Base-by-base conservation (phyloP, 2,329 filamentous ascomycete species). In the Aspergillus latus region DNA sequence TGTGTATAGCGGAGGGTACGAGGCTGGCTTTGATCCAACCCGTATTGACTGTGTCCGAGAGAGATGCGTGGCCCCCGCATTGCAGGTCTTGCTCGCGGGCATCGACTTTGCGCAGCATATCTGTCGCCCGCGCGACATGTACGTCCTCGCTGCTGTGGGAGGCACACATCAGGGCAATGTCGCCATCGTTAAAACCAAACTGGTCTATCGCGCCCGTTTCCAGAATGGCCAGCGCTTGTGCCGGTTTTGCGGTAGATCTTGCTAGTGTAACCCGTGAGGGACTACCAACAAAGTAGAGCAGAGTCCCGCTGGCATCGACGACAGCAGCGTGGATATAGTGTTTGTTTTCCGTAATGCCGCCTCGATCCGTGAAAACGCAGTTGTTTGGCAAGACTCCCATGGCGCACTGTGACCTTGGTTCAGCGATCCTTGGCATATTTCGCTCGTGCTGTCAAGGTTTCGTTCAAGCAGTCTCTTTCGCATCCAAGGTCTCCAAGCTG, bases 151-250 rank as follows among this genome's bases (percentile, higher is more conserved):
- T 74, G 58, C 61, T 80, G 57, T 81, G 77, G 0, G 78, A 81
- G 2, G 77, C 76, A 55, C 78, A 80, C 68, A 78, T 76, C 1
- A 81, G 63, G 0, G 77, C 79, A 1, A 81, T 58, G 34, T 81
- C 78, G 2, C 65, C 71, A 1, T 74, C 69, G 15, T 75, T 66
- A 26, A 80, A 73, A 1, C 62, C 62, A 49, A 67, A 76, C 7
- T 64, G 55, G 1, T 78, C 71, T 21, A 74, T 63, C 1, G 64
- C 72, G 0, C 75, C 76, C 0, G 75, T 78, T 52, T 79, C 74
- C 0, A 78, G 57, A 4, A 80, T 69, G 4, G 76, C 76, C 4
- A 80, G 68, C 0, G 77, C 73, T 60, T 80, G 78, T 0, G 70
- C 71, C 0, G 77, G 76, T 52, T 81, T 81, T n/a, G 74, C 74